Conservation (phyloP, 2,329 filamentous ascomycete species). For the Myriosclerotinia curreyana region DNA sequence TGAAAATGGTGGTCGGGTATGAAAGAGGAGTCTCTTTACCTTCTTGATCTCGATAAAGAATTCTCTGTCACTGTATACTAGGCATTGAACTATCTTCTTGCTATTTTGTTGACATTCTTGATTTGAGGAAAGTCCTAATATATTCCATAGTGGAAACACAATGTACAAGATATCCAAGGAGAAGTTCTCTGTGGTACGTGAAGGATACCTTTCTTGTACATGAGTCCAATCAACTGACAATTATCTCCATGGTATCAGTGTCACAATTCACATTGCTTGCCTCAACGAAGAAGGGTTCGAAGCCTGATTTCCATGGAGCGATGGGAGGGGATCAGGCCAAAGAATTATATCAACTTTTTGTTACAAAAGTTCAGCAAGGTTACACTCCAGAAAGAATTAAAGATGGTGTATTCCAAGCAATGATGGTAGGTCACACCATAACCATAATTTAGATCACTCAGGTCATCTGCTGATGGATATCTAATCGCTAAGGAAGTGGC, state of each 20-base stretch:
- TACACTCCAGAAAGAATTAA: slow-evolving; percentile 77
- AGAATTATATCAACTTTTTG: slow-evolving; percentile 79
- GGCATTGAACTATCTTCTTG: neutral
- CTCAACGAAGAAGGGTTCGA: slow-evolving; percentile 91
- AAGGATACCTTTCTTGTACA: neutral
- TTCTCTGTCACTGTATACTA: neutral
- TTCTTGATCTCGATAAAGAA: neutral
- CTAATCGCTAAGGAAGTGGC: slow-evolving; percentile 62
- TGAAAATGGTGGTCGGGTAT: slow-evolving; percentile 37
- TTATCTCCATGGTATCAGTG: slow-evolving; percentile 51
- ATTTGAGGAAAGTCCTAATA: slow-evolving; percentile 23
- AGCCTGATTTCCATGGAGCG: slow-evolving; percentile 91
- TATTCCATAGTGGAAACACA: slow-evolving; percentile 75
- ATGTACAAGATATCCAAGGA: slow-evolving; percentile 80
- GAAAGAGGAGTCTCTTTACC: slow-evolving; percentile 17
- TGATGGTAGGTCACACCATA: slow-evolving; percentile 63
- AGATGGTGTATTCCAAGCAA: slow-evolving; percentile 95
- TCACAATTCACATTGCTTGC: slow-evolving; percentile 96
- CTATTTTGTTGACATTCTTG: neutral
- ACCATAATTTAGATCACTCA: neutral
- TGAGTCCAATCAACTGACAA: neutral
- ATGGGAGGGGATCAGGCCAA: slow-evolving; percentile 75
- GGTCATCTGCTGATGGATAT: slow-evolving; percentile 8
- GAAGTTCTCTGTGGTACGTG: slow-evolving; percentile 85
- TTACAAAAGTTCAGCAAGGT: slow-evolving; percentile 67